These are phyloP conservation scores for Bryoglossum gracile DNA, from an alignment of 495 filamentous ascomycete species.

Conservation along the genomic window DNA sequence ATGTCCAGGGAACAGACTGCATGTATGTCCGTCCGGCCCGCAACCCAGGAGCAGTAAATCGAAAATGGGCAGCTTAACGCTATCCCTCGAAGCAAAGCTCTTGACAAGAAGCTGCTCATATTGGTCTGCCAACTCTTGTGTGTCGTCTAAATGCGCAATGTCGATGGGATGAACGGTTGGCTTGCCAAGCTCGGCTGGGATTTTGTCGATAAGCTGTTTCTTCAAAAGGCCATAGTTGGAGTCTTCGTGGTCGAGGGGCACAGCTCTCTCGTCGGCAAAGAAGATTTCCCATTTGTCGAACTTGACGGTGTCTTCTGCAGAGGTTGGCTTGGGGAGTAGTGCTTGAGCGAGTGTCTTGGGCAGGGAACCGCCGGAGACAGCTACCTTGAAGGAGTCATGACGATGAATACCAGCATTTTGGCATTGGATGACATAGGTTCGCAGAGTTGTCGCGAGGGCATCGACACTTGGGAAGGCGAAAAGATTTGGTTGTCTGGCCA, in stretches of 20 bases:
- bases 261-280: slow-evolving; percentile 94
- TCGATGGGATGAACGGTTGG: slow-evolving; percentile 79
- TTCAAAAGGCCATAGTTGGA: slow-evolving; percentile 91
- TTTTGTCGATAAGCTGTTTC: slow-evolving; percentile 78
- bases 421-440: slow-evolving; percentile 68
- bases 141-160: slow-evolving; percentile 60
- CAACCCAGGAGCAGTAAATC: slow-evolving; percentile 88
- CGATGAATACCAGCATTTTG: slow-evolving; percentile 74
- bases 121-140: slow-evolving; percentile 85
- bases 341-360: slow-evolving; percentile 75
- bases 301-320: slow-evolving; percentile 54
- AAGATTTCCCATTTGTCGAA: slow-evolving; percentile 96
- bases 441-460: slow-evolving; percentile 64
- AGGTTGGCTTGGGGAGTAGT: slow-evolving; percentile 57
- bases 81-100: slow-evolving; percentile 76
- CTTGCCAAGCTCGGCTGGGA: slow-evolving; percentile 54
- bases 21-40: slow-evolving; percentile 94
- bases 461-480: slow-evolving; percentile 67
- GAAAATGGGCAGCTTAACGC: slow-evolving; percentile 87
- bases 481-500: slow-evolving; percentile 75
- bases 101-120: slow-evolving; percentile 86
- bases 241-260: slow-evolving; percentile 84
- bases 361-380: slow-evolving; percentile 89
- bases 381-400: slow-evolving; percentile 81
- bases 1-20: slow-evolving; percentile 90